Conservation (phyloP, 495 filamentous ascomycete species). For the Entonaema liquescens region DNA sequence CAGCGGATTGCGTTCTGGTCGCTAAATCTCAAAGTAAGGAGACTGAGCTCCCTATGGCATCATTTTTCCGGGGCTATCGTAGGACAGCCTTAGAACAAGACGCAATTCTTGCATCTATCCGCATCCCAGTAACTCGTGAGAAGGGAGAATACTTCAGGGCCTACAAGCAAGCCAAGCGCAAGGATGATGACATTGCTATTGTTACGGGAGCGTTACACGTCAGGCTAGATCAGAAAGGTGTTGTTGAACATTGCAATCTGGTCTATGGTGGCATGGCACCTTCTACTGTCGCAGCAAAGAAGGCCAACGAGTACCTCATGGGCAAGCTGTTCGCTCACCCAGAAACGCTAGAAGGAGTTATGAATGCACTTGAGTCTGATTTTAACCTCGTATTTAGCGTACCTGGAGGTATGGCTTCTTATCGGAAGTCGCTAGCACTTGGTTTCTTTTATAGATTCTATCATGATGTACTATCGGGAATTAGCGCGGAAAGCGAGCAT, state of each 20-base stretch:
- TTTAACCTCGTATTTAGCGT: constrained; percentile 88
- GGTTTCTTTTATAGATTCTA: constrained; percentile 92
- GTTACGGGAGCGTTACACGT: constrained; percentile 86
- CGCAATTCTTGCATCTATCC: constrained; percentile 83
- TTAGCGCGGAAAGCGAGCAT: constrained; percentile 53
- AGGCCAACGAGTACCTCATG: constrained; percentile 71
- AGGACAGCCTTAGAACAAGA: constrained; percentile 82
- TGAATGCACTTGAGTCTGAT: constrained; percentile 85
- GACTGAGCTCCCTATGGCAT: constrained; percentile 84
- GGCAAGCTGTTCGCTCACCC: constrained; percentile 84
- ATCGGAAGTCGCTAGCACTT: constrained; percentile 87
- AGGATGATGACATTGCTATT: constrained; percentile 97
- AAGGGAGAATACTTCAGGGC: constrained; percentile 77
- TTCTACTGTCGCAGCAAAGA: constrained; percentile 82
- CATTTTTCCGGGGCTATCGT: constrained; percentile 93
- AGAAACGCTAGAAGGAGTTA: constrained; percentile 82
- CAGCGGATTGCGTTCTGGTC: constrained; percentile 79
- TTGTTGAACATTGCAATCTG: constrained; percentile 75
- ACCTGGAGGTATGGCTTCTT: constrained; percentile 95
- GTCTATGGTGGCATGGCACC: constrained; percentile 94
- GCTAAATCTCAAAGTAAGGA: constrained; percentile 77
- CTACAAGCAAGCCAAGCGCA: constrained; percentile 95
- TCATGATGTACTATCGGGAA: constrained; percentile 65
- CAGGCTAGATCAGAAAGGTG: constrained; percentile 67
- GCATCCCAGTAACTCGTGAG: constrained; percentile 76